Conservation (phyloP, 2,329 filamentous ascomycete species). For the Cladophialophora chaetospira region DNA sequence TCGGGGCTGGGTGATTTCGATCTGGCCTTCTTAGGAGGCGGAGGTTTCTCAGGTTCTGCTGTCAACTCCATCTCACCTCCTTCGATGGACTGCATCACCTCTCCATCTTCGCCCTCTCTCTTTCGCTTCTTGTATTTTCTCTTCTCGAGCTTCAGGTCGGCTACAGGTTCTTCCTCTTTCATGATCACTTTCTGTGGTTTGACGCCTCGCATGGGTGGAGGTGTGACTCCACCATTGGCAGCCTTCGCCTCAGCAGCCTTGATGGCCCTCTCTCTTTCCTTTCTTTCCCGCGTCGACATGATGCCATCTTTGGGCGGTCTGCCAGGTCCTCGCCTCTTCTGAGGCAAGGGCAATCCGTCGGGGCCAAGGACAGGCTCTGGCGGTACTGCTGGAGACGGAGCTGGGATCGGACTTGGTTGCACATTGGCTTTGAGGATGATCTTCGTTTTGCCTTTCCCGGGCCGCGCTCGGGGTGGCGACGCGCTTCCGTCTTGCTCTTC, state of each 20-base stretch:
- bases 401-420: slow-evolving; percentile 6
- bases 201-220: slow-evolving; percentile 41
- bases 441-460: slow-evolving; percentile 24
- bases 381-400: background rate
- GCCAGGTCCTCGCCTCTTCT: slow-evolving; percentile 59
- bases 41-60: slow-evolving; percentile 27
- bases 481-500: slow-evolving; percentile 22
- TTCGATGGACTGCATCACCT: slow-evolving; percentile 47
- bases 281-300: slow-evolving; percentile 65
- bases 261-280: slow-evolving; percentile 55
- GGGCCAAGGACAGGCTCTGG: slow-evolving; percentile 19
- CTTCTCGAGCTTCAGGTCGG: slow-evolving; percentile 47
- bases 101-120: slow-evolving; percentile 48
- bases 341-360: slow-evolving; percentile 28
- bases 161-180: slow-evolving; percentile 38
- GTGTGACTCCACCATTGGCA: slow-evolving; percentile 50
- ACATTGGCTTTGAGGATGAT: slow-evolving; percentile 20
- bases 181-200: slow-evolving; percentile 35
- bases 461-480: slow-evolving; percentile 14
- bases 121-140: slow-evolving; percentile 53
- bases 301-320: slow-evolving; percentile 67
- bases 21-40: slow-evolving; percentile 42
- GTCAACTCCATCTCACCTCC: slow-evolving; percentile 25
- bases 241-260: slow-evolving; percentile 50
- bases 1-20: slow-evolving; percentile 62